These are phyloP conservation scores for Hura crepitans DNA, from an alignment of 441 rosid species.

Conservation along the genomic window DNA sequence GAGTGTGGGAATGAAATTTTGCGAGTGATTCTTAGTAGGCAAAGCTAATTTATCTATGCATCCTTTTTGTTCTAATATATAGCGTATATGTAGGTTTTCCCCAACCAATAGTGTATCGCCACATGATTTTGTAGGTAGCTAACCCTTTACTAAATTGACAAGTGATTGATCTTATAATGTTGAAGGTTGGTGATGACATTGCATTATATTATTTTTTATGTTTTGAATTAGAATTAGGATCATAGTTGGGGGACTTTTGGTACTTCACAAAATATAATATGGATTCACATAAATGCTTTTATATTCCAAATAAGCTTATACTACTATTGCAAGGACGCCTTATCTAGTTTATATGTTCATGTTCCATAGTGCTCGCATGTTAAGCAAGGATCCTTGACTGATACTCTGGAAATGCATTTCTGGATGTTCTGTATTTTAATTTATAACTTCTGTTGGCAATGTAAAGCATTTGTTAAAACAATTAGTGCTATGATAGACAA, in stretches of 20 bases:
- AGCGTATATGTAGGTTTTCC: too few species aligned
- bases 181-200: not conserved
- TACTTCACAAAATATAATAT: not conserved
- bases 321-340: not conserved
- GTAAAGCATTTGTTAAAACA: not conserved
- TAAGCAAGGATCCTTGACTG: not conserved
- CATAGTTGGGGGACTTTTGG: not conserved
- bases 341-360: not conserved
- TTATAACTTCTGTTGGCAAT: slow-evolving; percentile 2
- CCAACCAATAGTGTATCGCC: too few species aligned
- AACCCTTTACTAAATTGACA: not conserved
- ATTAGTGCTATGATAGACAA: not conserved
- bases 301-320: not conserved
- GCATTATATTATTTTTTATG: not conserved
- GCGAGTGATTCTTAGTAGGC: too few species aligned
- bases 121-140: not conserved
- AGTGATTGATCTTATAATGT: not conserved
- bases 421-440: slow-evolving; percentile 5
- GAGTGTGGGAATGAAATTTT: not conserved
- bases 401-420: not conserved
- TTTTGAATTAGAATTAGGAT: not conserved
- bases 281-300: not conserved
- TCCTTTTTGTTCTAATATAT: too few species aligned
- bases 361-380: slow-evolving; percentile 1
- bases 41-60: too few species aligned